A percentile compares a stretch with the other conserved stretches of the same genome.
phyloP scores from a whole-genome alignment of 345 rosid genomes.

The Acer negundo region DNA sequence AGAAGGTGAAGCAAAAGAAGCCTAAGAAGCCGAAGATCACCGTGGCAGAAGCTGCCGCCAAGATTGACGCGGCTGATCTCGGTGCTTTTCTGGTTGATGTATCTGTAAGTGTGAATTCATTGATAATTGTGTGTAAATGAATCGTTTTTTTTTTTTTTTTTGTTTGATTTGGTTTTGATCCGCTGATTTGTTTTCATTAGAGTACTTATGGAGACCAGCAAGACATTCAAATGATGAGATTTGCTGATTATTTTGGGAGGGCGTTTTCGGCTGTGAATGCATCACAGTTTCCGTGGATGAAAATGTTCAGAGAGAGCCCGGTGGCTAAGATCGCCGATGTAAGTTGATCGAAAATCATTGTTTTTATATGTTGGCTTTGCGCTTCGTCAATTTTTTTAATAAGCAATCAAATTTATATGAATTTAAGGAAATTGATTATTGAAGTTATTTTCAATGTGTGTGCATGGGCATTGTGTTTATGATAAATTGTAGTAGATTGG shows the following conservation, averaged over 20 bases:
- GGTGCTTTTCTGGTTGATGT: constrained; percentile 52
- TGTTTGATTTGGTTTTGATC: constrained; percentile 6
- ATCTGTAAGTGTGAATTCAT: constrained; percentile 31
- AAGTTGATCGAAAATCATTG: constrained; percentile 16
- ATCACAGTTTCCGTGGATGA: constrained; percentile 68
- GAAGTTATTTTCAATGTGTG: not conserved
- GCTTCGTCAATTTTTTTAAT: not conserved
- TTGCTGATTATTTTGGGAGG: constrained; percentile 71
- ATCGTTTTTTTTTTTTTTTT: not conserved
- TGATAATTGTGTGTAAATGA: not conserved
- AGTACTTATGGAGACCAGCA: constrained; percentile 49
- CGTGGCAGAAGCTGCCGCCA: constrained; percentile 61
- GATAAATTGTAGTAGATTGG: not conserved
- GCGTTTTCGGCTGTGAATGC: constrained; percentile 54
- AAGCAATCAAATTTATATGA: not conserved
- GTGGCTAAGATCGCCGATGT: constrained; percentile 59
- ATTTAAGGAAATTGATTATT: not conserved
- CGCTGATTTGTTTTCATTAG: constrained; percentile 27
- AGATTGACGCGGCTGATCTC: constrained; percentile 59
- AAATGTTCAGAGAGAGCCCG: constrained; percentile 55
- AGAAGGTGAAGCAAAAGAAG: constrained; percentile 56
- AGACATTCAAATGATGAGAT: constrained; percentile 66
- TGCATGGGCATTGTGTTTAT: not conserved
- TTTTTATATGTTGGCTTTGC: not conserved
- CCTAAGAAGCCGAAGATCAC: constrained; percentile 73